A percentile compares a stretch with the other conserved stretches of the same genome.
Conservation (phyloP, 805 yeast species). For the Suhomyces xylopsoci region DNA sequence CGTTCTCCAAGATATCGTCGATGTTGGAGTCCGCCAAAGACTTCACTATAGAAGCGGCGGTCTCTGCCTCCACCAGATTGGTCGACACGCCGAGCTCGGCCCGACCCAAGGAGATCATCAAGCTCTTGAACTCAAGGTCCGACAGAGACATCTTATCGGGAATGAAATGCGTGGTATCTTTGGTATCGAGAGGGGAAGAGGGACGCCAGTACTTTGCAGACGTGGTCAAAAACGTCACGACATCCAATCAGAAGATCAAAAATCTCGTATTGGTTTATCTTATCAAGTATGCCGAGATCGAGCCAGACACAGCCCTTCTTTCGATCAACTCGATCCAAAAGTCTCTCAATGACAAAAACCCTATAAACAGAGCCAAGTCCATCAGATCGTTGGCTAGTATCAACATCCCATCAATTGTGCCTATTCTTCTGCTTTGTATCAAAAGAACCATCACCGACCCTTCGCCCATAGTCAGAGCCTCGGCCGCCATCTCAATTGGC, state of each 20-base stretch:
- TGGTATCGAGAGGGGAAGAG: slow-evolving; percentile 40
- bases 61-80: slow-evolving; percentile 64
- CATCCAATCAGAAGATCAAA: slow-evolving; percentile 56
- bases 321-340: slow-evolving; percentile 92
- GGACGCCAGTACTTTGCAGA: slow-evolving; percentile 64
- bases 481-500: slow-evolving; percentile 73
- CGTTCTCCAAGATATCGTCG: slow-evolving; percentile 60
- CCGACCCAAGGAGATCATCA: slow-evolving; percentile 63
- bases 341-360: slow-evolving; percentile 65
- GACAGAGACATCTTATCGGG: slow-evolving; percentile 51
- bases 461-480: slow-evolving; percentile 73
- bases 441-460: slow-evolving; percentile 66
- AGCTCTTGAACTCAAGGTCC: slow-evolving; percentile 62
- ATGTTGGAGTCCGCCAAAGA: slow-evolving; percentile 79
- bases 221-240: slow-evolving; percentile 83
- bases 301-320: slow-evolving; percentile 85
- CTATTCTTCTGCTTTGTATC: slow-evolving; percentile 72
- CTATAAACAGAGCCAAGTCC: slow-evolving; percentile 67
- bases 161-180: slow-evolving; percentile 40
- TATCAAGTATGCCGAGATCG: slow-evolving; percentile 71
- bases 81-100: slow-evolving; percentile 60
- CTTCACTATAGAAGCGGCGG: slow-evolving; percentile 79
- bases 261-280: slow-evolving; percentile 76
- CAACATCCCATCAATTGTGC: slow-evolving; percentile 73
- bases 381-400: slow-evolving; percentile 82